These are phyloP conservation scores for Geranium brycei DNA, from an alignment of 345 rosid species.

Conservation along the genomic window DNA sequence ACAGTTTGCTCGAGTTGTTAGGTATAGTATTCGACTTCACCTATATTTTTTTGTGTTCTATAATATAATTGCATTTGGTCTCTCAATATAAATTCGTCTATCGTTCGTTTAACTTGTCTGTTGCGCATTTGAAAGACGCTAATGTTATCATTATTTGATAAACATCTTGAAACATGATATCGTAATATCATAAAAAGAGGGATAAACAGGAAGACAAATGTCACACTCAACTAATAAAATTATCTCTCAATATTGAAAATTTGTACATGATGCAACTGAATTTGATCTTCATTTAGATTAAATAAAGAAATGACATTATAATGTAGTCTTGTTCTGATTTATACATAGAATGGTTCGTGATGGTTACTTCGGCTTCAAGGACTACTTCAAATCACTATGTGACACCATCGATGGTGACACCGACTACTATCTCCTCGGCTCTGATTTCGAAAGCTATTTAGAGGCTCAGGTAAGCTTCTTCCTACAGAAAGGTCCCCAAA, in stretches of 20 bases:
- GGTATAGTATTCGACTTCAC: background rate
- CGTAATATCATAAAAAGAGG: too few relatives aligned
- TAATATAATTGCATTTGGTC: too few relatives aligned
- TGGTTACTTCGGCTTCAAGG: slow-evolving; percentile 28
- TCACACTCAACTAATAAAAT: too few relatives aligned
- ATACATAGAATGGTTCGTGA: slow-evolving; percentile 26
- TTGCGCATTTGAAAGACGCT: too few relatives aligned
- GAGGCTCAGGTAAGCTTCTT: slow-evolving; percentile 25
- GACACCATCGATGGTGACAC: slow-evolving; percentile 24
- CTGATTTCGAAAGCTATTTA: slow-evolving; percentile 27
- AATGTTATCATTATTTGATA: too few relatives aligned
- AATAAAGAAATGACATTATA: too few relatives aligned
- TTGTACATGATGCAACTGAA: background rate
- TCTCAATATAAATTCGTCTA: too few relatives aligned
- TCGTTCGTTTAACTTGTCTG: too few relatives aligned
- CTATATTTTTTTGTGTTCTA: background rate
- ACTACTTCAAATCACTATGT: slow-evolving; percentile 28
- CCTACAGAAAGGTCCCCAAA: background rate
- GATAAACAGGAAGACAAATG: too few relatives aligned
- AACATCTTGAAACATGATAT: too few relatives aligned
- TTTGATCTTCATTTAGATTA: too few relatives aligned
- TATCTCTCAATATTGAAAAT: too few relatives aligned
- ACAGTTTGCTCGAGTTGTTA: background rate
- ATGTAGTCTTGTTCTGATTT: background rate
- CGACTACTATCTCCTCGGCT: slow-evolving; percentile 29